Conservation (phyloP, 2,329 filamentous ascomycete species). For the Xylaria sp. region DNA sequence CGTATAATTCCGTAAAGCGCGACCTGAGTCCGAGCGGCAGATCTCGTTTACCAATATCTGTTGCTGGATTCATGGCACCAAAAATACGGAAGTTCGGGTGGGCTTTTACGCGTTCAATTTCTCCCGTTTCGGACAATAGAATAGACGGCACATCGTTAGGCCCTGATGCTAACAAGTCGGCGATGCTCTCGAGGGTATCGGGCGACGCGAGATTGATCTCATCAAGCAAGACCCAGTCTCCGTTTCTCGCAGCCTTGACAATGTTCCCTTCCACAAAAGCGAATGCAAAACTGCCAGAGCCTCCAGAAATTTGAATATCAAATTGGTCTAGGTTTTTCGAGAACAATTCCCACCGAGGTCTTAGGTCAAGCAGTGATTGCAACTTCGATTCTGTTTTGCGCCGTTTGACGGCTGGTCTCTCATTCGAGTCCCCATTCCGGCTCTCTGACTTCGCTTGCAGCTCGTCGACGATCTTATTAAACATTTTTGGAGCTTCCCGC, state of each 20-base stretch:
- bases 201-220: constrained; percentile 97
- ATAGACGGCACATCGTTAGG: constrained; percentile 80
- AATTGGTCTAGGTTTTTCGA: constrained; percentile 79
- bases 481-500: constrained; percentile 90
- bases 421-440: constrained; percentile 53
- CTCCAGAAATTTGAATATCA: constrained; percentile 79
- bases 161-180: constrained; percentile 83
- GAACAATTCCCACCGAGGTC: constrained; percentile 83
- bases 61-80: constrained; percentile 98
- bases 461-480: constrained; percentile 73
- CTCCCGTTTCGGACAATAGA: constrained; percentile 90
- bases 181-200: constrained; percentile 93
- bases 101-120: constrained; percentile 87
- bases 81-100: constrained; percentile 97
- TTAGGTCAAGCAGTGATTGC: constrained; percentile 67
- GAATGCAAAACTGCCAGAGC: constrained; percentile 85
- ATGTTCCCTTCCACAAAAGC: constrained; percentile 97
- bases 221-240: constrained; percentile 96
- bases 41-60: constrained; percentile 96
- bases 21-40: constrained; percentile 88
- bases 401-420: constrained; percentile 75
- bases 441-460: constrained; percentile 58
- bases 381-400: constrained; percentile 75
- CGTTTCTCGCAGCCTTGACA: constrained; percentile 93
- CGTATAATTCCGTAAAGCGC: constrained; percentile 95